Conservation (phyloP, 139 green algal genomes). For the Chlamydomonas urium region DNA sequence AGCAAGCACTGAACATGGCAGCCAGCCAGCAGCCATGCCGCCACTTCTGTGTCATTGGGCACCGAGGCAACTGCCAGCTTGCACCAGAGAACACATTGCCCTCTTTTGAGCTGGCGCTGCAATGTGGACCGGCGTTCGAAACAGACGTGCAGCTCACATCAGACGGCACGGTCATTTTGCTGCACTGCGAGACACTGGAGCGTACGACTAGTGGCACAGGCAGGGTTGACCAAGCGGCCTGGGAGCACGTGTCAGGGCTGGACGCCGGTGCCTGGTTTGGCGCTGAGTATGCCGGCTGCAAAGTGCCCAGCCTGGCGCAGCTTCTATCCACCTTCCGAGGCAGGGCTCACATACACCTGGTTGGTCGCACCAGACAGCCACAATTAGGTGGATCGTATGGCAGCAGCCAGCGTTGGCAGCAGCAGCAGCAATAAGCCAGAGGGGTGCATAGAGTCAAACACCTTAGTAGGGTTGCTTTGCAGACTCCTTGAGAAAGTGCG, state of each 20-base stretch:
- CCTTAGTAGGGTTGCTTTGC: too few relatives aligned
- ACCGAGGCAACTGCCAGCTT: neutral
- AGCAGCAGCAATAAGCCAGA: too few relatives aligned
- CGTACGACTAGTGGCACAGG: conserved; percentile 25
- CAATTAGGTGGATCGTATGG: too few relatives aligned
- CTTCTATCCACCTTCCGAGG: conserved; percentile 27
- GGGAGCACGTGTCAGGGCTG: conserved; percentile 18
- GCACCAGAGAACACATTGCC: conserved; percentile 3
- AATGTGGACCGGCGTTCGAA: neutral
- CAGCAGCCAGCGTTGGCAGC: too few relatives aligned
- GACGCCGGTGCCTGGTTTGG: conserved; percentile 43
- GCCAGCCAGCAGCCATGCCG: too few relatives aligned
- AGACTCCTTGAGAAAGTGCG: too few relatives aligned
- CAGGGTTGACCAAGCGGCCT: neutral
- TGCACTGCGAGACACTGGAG: conserved; percentile 39
- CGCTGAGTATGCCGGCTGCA: neutral
- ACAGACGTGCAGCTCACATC: conserved; percentile 37
- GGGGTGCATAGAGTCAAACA: too few relatives aligned
- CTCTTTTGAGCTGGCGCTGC: neutral
- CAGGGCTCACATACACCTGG: conserved; percentile 42
- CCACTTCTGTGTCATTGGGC: neutral
- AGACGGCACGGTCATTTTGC: conserved; percentile 31
- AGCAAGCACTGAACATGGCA: too few relatives aligned
- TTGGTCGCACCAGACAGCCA: too few relatives aligned
- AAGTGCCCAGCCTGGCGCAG: conserved; percentile 27